phyloP scores from a whole-genome alignment of 768 basidiomycete genomes.

The Leucogyrophana mollusca region DNA sequence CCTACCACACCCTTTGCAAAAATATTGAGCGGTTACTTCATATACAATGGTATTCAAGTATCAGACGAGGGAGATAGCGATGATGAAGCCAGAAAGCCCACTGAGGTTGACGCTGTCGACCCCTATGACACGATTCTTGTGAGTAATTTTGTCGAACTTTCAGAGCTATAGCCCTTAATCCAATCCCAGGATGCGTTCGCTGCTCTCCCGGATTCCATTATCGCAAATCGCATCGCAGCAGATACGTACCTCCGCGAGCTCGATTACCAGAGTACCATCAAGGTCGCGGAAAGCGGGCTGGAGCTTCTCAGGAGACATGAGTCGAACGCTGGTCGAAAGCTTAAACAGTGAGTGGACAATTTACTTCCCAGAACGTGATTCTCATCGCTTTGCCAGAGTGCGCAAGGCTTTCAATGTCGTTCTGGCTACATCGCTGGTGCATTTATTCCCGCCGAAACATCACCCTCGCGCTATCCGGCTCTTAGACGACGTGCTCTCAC shows the following conservation, averaged over 20 bases:
- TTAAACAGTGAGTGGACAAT: constrained; percentile 41
- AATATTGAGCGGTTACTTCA: constrained; percentile 67
- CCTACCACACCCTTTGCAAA: constrained; percentile 54
- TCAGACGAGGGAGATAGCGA: constrained; percentile 41
- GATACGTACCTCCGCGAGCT: constrained; percentile 64
- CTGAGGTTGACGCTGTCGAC: constrained; percentile 40
- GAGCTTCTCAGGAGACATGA: constrained; percentile 54
- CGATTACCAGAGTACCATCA: constrained; percentile 75
- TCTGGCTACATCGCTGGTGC: constrained; percentile 76
- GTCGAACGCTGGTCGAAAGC: constrained; percentile 51
- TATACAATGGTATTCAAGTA: constrained; percentile 50
- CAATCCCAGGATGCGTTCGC: constrained; percentile 52
- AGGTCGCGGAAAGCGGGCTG: constrained; percentile 70
- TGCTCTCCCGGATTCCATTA: constrained; percentile 50
- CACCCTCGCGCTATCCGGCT: constrained; percentile 76
- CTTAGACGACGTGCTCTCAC: constrained; percentile 66
- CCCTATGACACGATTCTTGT: constrained; percentile 65
- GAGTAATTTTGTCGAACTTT: constrained; percentile 19
- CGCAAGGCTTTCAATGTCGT: constrained; percentile 66
- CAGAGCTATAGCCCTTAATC: constrained; percentile 4
- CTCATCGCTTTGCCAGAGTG: constrained; percentile 41
- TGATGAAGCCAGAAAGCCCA: constrained; percentile 15
- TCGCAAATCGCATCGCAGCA: constrained; percentile 65
- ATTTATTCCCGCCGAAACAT: constrained; percentile 87
- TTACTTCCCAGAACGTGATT: background rate